Conservation (phyloP, 2,329 filamentous ascomycete genomes). For the Epichloe aotearoae region DNA sequence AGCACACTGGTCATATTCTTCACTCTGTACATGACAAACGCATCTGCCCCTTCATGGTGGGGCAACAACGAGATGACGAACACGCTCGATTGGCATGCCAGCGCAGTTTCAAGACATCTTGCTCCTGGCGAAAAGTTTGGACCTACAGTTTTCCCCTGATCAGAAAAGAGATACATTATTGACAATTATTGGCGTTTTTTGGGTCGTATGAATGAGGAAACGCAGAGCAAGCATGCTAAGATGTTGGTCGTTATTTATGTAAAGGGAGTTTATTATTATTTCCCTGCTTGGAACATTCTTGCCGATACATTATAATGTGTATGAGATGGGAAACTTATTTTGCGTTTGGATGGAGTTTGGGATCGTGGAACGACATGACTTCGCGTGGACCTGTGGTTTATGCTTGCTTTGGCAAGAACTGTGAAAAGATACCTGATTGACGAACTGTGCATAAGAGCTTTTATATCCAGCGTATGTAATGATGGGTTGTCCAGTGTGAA, state of each 20-base stretch:
- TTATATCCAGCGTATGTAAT: no score
- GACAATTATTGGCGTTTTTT: slow-evolving; percentile 1
- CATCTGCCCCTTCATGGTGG: slow-evolving; percentile 46
- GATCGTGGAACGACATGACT: background rate
- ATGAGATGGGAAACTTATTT: background rate
- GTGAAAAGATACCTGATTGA: slow-evolving; percentile 8
- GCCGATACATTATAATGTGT: background rate
- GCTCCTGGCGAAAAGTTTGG: slow-evolving; percentile 36
- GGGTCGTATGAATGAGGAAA: slow-evolving; percentile 1
- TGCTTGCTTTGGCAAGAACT: background rate
- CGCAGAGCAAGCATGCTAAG: background rate
- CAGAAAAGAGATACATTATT: background rate
- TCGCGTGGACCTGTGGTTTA: background rate
- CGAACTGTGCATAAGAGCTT: background rate
- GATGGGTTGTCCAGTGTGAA: no score
- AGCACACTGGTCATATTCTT: slow-evolving; percentile 59
- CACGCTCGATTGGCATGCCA: slow-evolving; percentile 32
- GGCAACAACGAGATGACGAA: slow-evolving; percentile 37
- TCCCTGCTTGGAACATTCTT: background rate
- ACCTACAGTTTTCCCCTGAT: slow-evolving; percentile 19
- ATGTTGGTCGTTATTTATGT: background rate
- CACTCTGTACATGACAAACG: slow-evolving; percentile 46
- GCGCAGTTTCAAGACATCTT: slow-evolving; percentile 30
- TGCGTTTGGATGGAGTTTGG: slow-evolving; percentile 8
- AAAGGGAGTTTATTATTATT: background rate